These are phyloP conservation scores for Trichocladium uniseriatum DNA, from an alignment of 495 filamentous ascomycete species.

Conservation along the genomic window DNA sequence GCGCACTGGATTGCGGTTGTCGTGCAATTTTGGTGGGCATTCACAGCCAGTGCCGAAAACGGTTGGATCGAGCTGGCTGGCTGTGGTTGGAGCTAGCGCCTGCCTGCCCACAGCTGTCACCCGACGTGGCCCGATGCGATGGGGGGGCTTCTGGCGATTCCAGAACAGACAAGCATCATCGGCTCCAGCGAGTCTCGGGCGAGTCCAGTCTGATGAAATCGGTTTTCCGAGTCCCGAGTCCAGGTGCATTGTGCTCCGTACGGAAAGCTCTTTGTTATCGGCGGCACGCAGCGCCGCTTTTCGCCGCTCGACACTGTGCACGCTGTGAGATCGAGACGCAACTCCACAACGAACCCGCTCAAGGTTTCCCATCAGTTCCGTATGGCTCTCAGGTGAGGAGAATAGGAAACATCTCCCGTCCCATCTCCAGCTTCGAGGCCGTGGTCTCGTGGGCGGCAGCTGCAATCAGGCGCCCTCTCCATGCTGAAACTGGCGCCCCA, in stretches of 20 bases:
- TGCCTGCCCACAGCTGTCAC: constrained; percentile 15
- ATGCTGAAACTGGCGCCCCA: constrained; percentile 24
- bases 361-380: too few relatives aligned
- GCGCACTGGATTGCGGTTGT: constrained; percentile 17
- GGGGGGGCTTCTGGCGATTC: background rate
- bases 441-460: constrained; percentile 7
- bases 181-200: too few relatives aligned
- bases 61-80: constrained; percentile 15
- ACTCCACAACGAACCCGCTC: background rate
- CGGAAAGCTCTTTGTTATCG: background rate
- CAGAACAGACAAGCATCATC: background rate
- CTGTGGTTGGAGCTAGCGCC: constrained; percentile 10
- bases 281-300: background rate
- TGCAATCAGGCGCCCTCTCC: constrained; percentile 4
- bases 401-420: too few relatives aligned
- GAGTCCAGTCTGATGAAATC: too few relatives aligned
- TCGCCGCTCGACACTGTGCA: background rate
- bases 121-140: constrained; percentile 21
- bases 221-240: background rate
- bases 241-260: too few relatives aligned
- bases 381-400: too few relatives aligned
- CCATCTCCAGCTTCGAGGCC: too few relatives aligned
- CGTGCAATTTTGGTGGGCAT: constrained; percentile 30
- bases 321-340: background rate
- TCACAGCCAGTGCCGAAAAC: constrained; percentile 27